These are phyloP conservation scores for Alternaria viburni DNA, from an alignment of 2,329 filamentous ascomycete genomes.

Conservation along the genomic window DNA sequence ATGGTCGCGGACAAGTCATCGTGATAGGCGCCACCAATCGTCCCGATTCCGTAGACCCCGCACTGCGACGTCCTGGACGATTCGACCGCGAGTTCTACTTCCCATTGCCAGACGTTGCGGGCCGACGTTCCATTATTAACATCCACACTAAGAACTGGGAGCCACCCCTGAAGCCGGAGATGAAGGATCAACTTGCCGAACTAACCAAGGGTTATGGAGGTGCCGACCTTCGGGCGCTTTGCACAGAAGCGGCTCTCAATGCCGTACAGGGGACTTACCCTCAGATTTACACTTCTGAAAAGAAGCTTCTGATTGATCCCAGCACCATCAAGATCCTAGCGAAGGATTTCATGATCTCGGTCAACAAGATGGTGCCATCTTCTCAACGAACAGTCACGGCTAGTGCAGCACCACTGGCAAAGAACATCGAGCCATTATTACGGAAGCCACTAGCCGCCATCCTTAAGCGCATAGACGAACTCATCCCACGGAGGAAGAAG, in stretches of 20 bases:
- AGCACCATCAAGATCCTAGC: constrained; percentile 84
- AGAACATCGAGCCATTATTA: constrained; percentile 80
- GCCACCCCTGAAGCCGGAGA: constrained; percentile 71
- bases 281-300: constrained; percentile 89
- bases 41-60: constrained; percentile 94
- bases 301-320: constrained; percentile 88
- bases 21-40: constrained; percentile 99
- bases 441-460: constrained; percentile 74
- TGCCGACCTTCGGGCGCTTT: constrained; percentile 90
- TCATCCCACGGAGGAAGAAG: constrained; percentile 84
- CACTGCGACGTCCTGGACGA: constrained; percentile 88
- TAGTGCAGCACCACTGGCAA: constrained; percentile 79
- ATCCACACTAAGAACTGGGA: constrained; percentile 97
- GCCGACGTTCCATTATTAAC: constrained; percentile 83
- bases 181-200: constrained; percentile 84
- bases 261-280: constrained; percentile 94
- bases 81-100: constrained; percentile 99
- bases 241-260: constrained; percentile 94
- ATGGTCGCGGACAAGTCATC: constrained; percentile 77
- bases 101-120: constrained; percentile 81
- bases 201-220: constrained; percentile 96
- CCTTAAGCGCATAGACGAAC: constrained; percentile 70
- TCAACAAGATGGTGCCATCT: constrained; percentile 95
- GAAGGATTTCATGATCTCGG: constrained; percentile 95
- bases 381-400: constrained; percentile 89